These are phyloP conservation scores for Symbiodinium pilosum DNA, from an alignment of 73 alveolate species.

Conservation along the genomic window DNA sequence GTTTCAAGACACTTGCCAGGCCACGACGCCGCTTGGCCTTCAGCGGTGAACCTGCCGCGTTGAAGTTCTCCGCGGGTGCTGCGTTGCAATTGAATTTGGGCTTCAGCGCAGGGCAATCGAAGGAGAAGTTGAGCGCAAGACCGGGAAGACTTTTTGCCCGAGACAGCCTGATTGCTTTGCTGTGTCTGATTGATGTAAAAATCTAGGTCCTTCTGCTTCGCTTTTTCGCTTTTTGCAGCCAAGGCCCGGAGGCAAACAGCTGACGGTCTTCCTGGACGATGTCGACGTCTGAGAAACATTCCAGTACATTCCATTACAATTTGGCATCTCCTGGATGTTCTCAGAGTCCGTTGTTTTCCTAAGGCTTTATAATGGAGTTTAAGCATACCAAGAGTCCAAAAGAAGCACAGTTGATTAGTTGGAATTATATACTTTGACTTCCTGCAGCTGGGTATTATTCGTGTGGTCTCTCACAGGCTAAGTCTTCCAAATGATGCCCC, in stretches of 20 bases:
- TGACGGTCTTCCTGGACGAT: slow-evolving; percentile 99
- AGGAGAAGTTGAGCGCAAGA: slow-evolving; percentile 99
- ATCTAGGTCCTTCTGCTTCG: no score
- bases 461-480: no score
- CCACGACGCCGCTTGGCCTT: slow-evolving; percentile 99
- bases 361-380: no score
- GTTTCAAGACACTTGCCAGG: slow-evolving; percentile 35
- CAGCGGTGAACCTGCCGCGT: slow-evolving; percentile 92
- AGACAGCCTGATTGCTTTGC: slow-evolving; percentile 42
- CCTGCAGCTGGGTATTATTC: no score
- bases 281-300: background rate
- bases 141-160: slow-evolving; percentile 99
- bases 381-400: no score
- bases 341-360: no score
- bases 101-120: slow-evolving; percentile 99
- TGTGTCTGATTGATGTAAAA: no score
- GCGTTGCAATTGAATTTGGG: background rate
- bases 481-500: no score
- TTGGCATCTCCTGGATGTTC: no score
- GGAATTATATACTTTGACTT: no score
- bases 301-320: no score
- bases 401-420: no score
- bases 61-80: background rate
- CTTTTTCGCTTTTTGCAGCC: background rate
- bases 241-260: slow-evolving; percentile 98